Evolutionary conservation across 148 eudicot species (phyloP).

Genomic region (Chenopodium formosanum): DNA sequence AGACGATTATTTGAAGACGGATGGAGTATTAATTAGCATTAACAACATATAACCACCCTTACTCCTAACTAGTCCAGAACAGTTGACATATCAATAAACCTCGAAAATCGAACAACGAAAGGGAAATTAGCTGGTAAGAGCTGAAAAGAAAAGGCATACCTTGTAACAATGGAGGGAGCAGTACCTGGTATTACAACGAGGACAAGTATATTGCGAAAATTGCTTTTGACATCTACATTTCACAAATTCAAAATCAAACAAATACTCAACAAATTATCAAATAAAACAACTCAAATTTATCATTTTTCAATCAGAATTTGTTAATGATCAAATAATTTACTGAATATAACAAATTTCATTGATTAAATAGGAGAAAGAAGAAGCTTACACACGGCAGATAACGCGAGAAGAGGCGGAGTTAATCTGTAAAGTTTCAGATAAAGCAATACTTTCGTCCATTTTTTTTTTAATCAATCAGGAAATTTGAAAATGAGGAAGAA

Average conservation of each 20-base stretch:
- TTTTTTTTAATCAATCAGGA: background rate
- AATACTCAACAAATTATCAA: background rate
- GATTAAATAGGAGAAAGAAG: background rate
- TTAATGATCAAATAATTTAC: background rate
- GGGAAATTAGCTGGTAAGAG: background rate
- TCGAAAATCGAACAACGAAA: background rate
- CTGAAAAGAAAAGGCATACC: conserved; percentile 36
- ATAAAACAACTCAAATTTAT: no score
- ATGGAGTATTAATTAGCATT: background rate
- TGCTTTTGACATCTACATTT: conserved; percentile 83
- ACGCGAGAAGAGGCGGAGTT: conserved; percentile 41
- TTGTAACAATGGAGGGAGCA: conserved; percentile 97
- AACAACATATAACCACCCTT: no score
- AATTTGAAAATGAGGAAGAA: background rate
- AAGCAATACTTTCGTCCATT: conserved; percentile 40
- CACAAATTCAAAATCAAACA: background rate
- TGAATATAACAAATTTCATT: background rate
- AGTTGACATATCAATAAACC: no score
- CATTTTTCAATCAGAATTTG: no score
- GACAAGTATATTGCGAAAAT: conserved; percentile 89
- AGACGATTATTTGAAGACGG: background rate
- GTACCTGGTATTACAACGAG: conserved; percentile 83
- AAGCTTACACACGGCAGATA: conserved; percentile 60
- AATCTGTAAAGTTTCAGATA: conserved; percentile 35
- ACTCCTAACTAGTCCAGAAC: no score